These are phyloP conservation scores for Ephemerocybe angulata DNA, from an alignment of 768 basidiomycete species.

Conservation along the genomic window DNA sequence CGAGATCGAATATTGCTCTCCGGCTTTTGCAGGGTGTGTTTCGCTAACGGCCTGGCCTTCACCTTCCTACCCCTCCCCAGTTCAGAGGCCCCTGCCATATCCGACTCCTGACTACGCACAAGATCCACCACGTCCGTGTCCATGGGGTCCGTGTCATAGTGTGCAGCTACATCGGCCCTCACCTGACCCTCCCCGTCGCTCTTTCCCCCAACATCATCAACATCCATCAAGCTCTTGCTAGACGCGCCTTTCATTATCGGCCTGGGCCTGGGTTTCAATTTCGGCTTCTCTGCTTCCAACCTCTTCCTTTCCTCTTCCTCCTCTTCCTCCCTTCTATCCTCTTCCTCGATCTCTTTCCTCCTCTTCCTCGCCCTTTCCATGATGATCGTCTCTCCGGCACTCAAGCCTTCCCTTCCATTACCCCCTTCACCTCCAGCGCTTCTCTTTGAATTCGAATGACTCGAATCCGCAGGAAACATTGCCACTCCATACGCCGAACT, in stretches of 20 bases:
- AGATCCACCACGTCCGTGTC: slow-evolving; percentile 3
- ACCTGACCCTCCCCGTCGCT: not conserved
- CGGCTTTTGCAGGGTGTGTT: no score
- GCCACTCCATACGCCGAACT: slow-evolving; percentile 82
- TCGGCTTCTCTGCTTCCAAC: slow-evolving; percentile 11
- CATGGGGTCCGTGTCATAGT: slow-evolving; percentile 1
- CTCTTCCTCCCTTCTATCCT: slow-evolving; percentile 26
- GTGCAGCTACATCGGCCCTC: not conserved
- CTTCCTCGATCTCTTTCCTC: slow-evolving; percentile 46
- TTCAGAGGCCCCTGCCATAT: no score
- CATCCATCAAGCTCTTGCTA: slow-evolving; percentile 13
- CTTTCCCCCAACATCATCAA: not conserved
- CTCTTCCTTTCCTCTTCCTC: slow-evolving; percentile 9
- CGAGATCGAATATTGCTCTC: no score
- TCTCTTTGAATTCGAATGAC: slow-evolving; percentile 14
- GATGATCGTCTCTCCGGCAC: slow-evolving; percentile 47
- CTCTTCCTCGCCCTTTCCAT: slow-evolving; percentile 53
- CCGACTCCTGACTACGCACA: no score
- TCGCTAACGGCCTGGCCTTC: no score
- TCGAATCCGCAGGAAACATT: slow-evolving; percentile 75
- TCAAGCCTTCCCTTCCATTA: slow-evolving; percentile 30
- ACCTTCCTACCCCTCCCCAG: no score
- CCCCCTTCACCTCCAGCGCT: slow-evolving; percentile 29
- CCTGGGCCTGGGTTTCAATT: slow-evolving; percentile 16
- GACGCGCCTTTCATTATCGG: slow-evolving; percentile 23